Evolutionary conservation across 108 stramenopile genomes (phyloP), one percentile per base, ranked within the genome.

Genomic region (Asterionellopsis glacialis): DNA sequence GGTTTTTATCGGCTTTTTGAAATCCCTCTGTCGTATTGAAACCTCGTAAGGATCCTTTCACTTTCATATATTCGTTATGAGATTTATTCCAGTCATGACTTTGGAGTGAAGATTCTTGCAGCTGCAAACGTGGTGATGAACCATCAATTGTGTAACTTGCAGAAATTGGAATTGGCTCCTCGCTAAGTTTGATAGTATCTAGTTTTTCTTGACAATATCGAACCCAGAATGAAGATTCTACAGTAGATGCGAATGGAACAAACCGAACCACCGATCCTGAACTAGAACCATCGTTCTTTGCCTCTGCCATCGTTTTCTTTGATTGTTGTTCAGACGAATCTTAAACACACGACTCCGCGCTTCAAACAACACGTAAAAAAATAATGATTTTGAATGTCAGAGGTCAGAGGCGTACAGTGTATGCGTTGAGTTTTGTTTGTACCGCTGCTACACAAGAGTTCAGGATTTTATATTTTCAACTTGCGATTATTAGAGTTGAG

Each of bases 141-240:
- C 23, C 27, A 1, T 15, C 61, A 9, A 40, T 40, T 12, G 23
- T 53, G 24, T 85, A 86, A 23, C 49, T 64, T n/a, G 81, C 88
- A 12, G 13, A 23, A 24, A 90, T 48, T 5, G 57, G 40, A n/a
- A 83, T 65, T 12, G 81, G 74, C n/a, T 80, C 83, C 67, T 90
- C 83, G 9, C 59, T 65, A 28, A 93, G 62, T 59, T 79, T 72
- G 18, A 93, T 69, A 0, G 70, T 75, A 55, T 90, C 87, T 22
- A 93, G 59, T 65, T 93, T 93, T 16, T 64, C 51, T 0, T 76
- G 74, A 54, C 79, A 83, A 62, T 86, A 84, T 24, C 63, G 56
- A 22, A 88, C 83, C 87, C 88, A 93, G 80, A 93, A 93, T 57
- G 88, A 85, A 11, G 88, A 83, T 39, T 90, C 92, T 22, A 84